phyloP scores from a whole-genome alignment of 768 basidiomycete species.

The Lyophyllum decastes region DNA sequence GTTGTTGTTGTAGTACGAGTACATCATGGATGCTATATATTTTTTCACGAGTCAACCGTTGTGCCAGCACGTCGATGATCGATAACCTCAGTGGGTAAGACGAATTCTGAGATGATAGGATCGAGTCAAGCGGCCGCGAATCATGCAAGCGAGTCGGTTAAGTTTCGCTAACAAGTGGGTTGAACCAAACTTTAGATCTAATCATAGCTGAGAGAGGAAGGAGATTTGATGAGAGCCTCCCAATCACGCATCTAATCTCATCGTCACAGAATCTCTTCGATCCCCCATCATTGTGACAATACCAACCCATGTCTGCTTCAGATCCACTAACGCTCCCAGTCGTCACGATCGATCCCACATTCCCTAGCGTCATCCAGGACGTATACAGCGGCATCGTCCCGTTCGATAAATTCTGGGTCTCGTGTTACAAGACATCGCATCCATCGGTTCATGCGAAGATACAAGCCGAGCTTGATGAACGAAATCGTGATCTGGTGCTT shows the following conservation, averaged over 20 bases:
- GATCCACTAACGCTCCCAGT: slow-evolving; percentile 43
- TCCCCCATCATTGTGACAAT: too few species aligned
- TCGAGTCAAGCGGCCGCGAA: too few species aligned
- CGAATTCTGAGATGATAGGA: too few species aligned
- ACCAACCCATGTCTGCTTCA: slow-evolving; percentile 4
- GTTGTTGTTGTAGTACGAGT: too few species aligned
- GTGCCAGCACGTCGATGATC: too few species aligned
- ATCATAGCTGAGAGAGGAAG: background rate
- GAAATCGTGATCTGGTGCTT: slow-evolving; percentile 48
- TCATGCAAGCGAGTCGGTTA: too few species aligned
- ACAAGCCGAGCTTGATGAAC: slow-evolving; percentile 51
- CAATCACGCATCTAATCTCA: background rate
- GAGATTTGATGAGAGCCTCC: background rate
- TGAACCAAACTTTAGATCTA: too few species aligned
- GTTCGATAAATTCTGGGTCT: slow-evolving; percentile 71
- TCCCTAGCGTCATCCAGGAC: slow-evolving; percentile 61
- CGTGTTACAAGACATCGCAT: slow-evolving; percentile 59
- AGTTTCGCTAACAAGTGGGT: too few species aligned
- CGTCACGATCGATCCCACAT: slow-evolving; percentile 60
- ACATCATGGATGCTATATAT: too few species aligned
- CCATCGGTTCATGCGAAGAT: slow-evolving; percentile 69
- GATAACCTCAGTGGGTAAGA: too few species aligned
- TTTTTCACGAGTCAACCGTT: too few species aligned
- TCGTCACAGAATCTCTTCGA: too few species aligned
- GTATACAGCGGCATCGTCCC: slow-evolving; percentile 58